phyloP scores from a whole-genome alignment of 164 flowering plant genomes.

The Vitis rotundifolia region DNA sequence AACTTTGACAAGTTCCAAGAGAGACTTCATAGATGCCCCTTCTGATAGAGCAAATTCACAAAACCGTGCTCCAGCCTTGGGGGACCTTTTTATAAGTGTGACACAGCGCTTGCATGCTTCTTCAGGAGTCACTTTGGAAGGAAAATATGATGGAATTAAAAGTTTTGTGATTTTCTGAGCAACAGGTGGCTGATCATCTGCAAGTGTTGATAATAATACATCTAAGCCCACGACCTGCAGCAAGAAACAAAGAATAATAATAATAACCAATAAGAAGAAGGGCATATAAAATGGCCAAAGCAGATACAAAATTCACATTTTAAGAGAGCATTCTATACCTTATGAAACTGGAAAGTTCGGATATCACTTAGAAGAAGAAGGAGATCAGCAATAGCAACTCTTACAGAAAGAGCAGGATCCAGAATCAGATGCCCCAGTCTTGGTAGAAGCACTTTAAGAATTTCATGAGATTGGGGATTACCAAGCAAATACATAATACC shows the following conservation, averaged over 20 bases:
- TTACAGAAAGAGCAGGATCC: conserved; percentile 59
- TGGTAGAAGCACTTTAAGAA: conserved; percentile 90
- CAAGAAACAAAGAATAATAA: conserved; percentile 10
- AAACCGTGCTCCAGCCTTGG: conserved; percentile 85
- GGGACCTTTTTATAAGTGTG: conserved; percentile 79
- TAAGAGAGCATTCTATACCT: conserved; percentile 46
- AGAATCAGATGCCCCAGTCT: conserved; percentile 68
- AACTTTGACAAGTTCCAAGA: conserved; percentile 59
- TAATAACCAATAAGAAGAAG: not conserved
- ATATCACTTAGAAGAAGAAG: conserved; percentile 69
- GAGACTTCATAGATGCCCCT: conserved; percentile 69
- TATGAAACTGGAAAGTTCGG: conserved; percentile 72
- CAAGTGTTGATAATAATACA: conserved; percentile 57
- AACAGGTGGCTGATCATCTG: conserved; percentile 71
- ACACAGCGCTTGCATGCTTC: conserved; percentile 85
- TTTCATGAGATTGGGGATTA: conserved; percentile 91
- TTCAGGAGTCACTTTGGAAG: conserved; percentile 54
- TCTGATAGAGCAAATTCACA: conserved; percentile 69
- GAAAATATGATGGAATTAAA: conserved; percentile 89
- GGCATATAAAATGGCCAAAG: conserved; percentile 1
- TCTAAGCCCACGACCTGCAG: conserved; percentile 80
- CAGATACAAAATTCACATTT: not conserved
- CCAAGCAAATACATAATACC: conserved; percentile 86
- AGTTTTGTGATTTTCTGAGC: conserved; percentile 77
- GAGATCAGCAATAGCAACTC: conserved; percentile 67